Evolutionary conservation across 2,329 filamentous ascomycete species (phyloP).

Genomic region (Apiospora pterosperma): DNA sequence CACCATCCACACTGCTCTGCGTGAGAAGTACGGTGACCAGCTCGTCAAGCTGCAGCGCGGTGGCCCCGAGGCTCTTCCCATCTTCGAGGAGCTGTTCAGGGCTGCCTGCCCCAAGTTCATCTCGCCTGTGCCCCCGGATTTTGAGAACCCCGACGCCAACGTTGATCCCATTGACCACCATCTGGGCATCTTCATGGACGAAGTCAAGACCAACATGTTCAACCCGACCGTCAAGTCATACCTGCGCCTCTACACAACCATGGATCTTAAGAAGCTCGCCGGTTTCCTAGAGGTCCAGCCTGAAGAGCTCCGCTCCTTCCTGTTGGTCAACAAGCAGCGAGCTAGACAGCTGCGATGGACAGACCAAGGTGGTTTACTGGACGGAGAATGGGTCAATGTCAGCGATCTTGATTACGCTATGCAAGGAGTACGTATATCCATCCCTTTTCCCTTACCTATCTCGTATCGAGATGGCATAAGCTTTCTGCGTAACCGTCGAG

Average conservation of each 20-base stretch:
- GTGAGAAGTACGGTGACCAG: conserved; percentile 99
- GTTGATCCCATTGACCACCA: conserved; percentile 97
- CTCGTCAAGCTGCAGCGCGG: conserved; percentile 95
- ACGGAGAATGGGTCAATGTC: conserved; percentile 88
- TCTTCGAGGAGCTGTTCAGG: conserved; percentile 98
- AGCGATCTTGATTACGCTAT: conserved; percentile 97
- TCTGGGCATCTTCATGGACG: conserved; percentile 97
- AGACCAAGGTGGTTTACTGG: conserved; percentile 82
- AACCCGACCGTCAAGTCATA: conserved; percentile 98
- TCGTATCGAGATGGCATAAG: conserved; percentile 5
- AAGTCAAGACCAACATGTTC: conserved; percentile 99
- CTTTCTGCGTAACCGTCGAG: conserved; percentile 20
- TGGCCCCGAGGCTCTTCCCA: conserved; percentile 88
- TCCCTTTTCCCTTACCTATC: neutral
- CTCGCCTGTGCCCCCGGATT: conserved; percentile 93
- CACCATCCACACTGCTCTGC: conserved; percentile 95
- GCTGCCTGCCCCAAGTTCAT: conserved; percentile 99
- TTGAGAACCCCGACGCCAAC: conserved; percentile 94
- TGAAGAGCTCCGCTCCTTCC: conserved; percentile 91
- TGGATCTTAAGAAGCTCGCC: conserved; percentile 97
- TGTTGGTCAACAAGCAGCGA: conserved; percentile 97
- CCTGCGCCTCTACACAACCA: conserved; percentile 97
- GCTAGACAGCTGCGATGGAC: conserved; percentile 94
- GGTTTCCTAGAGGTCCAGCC: conserved; percentile 95
- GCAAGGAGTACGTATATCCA: conserved; percentile 70